Evolutionary conservation across 345 rosid genomes (phyloP), one percentile per base, ranked within the genome.

Genomic region (Citrus cavaleriei): DNA sequence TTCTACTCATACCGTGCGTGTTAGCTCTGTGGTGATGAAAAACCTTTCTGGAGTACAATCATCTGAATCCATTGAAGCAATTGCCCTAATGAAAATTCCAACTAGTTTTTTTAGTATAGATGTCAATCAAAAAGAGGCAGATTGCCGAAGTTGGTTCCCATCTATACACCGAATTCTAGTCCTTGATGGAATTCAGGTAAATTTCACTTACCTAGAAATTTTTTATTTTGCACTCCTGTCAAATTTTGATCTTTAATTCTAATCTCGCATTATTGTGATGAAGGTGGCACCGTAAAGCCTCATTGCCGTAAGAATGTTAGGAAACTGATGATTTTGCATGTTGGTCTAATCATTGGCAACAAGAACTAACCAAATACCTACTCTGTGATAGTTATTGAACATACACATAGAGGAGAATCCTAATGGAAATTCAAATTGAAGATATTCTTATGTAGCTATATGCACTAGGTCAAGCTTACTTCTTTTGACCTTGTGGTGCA

Each of bases 111-210:
- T 84, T 51, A 86, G 88, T 84, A 74, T 88, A 37, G 78, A 65
- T 49, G 49, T 58, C 64, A 81, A 75, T 81, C 79, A 77, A 62
- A 30, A 73, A 16, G 78, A 78, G 30, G 73, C 42, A 57, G 90
- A 86, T 78, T 89, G 86, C 76, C 83, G 30, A 22, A 87, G 81
- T 49, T 92, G 96, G 98, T 92, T 92, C 81, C 86, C 90, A 40
- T 87, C 87, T 77, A 76, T 86, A 7, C 89, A 87, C 76, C 77
- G 99, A 68, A 88, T 95, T 79, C 90, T 93, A 49, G 98, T 93
- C 78, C 95, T 95, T 10, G 99, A 95, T 68, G 88, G 90, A 68
- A 91, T 95, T 70, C 98, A 95, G 97, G 98, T 91, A 72, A 14
- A 34, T n/a, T 75, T 49, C 58, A 4, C 28, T 77, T 60, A 54